Percentiles rank a stretch among this genome's conserved stretches.
Evolutionary conservation across 2,329 filamentous ascomycete species (phyloP).

Genomic region (Cytospora piceicola): DNA sequence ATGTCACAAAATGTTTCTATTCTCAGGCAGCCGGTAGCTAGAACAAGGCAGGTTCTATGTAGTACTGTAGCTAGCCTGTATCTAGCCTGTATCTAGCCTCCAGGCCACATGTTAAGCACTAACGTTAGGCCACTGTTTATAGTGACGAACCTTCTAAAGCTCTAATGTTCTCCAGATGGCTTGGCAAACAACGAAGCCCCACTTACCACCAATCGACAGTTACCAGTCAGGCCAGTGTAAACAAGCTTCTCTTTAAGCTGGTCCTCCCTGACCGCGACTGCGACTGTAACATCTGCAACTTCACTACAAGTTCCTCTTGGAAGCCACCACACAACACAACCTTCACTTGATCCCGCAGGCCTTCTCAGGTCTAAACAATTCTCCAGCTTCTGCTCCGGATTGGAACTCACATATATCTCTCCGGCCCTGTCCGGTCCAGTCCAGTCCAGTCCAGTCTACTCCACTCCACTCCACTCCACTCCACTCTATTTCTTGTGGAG

Average conservation of each 20-base stretch:
- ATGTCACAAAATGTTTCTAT: background rate
- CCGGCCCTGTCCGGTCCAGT: background rate
- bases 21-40: background rate
- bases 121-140: constrained; percentile 3
- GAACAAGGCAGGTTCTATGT: background rate
- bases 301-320: too few species aligned
- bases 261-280: background rate
- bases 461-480: too few species aligned
- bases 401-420: too few species aligned
- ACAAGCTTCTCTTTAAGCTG: background rate
- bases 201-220: background rate
- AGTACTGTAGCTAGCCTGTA: background rate
- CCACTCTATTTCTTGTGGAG: too few species aligned
- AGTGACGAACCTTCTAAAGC: background rate
- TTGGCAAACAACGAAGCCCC: background rate
- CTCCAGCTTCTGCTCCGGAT: too few species aligned
- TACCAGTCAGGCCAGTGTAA: background rate
- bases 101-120: background rate
- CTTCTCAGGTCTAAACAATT: background rate
- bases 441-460: background rate
- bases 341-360: too few species aligned
- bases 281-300: background rate
- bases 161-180: too few species aligned
- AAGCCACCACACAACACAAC: too few species aligned
- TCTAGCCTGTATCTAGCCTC: too few species aligned